Conservation (phyloP, 441 rosid genomes). For the Arabidopsis lyrata region DNA sequence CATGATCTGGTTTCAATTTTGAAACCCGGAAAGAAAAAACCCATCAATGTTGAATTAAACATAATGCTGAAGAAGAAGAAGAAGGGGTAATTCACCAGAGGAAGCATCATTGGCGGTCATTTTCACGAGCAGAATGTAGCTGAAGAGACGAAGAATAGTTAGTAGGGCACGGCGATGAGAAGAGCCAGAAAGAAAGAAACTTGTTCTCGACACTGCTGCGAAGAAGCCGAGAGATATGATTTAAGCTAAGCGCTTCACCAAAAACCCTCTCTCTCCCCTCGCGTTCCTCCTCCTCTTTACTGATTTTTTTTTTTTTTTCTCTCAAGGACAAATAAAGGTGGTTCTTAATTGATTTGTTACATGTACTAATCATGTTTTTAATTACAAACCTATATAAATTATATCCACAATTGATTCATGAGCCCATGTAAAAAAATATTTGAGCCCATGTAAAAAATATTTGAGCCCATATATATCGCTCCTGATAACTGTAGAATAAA, state of each 20-base stretch:
- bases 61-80: conserved; percentile 9
- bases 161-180: conserved; percentile 7
- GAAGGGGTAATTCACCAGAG: conserved; percentile 37
- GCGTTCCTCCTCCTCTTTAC: background rate
- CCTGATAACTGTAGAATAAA: too few relatives aligned
- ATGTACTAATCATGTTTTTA: background rate
- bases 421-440: background rate
- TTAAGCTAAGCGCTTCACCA: background rate
- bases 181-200: conserved; percentile 13
- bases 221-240: conserved; percentile 16
- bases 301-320: background rate
- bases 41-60: background rate
- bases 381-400: background rate
- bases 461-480: too few relatives aligned
- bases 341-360: background rate
- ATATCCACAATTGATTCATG: too few relatives aligned
- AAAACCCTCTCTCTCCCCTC: conserved; percentile 26
- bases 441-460: background rate
- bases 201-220: background rate
- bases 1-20: background rate
- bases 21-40: background rate
- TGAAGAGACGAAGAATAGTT: conserved; percentile 9
- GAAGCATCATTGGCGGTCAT: conserved; percentile 33
- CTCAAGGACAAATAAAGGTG: background rate
- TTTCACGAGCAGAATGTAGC: conserved; percentile 33